A percentile compares a stretch with the other conserved stretches of the same genome.
These are phyloP conservation scores for Aeminium ludgeri DNA, from an alignment of 495 filamentous ascomycete genomes.

Conservation along the genomic window DNA sequence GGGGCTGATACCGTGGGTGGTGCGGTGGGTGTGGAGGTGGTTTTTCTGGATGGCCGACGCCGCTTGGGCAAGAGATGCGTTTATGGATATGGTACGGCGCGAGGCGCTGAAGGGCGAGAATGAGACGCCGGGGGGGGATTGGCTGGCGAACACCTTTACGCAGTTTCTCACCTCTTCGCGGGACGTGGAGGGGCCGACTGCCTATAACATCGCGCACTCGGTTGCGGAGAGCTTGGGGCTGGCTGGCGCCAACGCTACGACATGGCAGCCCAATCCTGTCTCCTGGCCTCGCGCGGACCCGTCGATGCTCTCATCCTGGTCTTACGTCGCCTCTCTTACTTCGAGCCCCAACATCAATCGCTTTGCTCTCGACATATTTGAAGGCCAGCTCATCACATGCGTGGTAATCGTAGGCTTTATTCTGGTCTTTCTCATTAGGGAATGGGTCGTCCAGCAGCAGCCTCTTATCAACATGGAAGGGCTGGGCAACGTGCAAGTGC, in stretches of 20 bases:
- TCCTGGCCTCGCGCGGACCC: slow-evolving; percentile 3
- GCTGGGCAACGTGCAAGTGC: slow-evolving; percentile 3
- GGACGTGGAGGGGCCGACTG: neutral
- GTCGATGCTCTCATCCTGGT: slow-evolving; percentile 54
- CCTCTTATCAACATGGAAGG: slow-evolving; percentile 48
- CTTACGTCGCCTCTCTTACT: slow-evolving; percentile 56
- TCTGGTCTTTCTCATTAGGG: slow-evolving; percentile 81
- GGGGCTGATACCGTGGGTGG: slow-evolving; percentile 71
- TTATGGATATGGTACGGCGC: slow-evolving; percentile 1
- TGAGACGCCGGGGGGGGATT: too few species aligned
- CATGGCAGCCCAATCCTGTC: neutral
- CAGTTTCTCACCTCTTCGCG: neutral
- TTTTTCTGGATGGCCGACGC: slow-evolving; percentile 94
- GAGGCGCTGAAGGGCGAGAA: neutral
- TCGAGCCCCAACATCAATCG: slow-evolving; percentile 57
- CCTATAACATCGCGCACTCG: neutral
- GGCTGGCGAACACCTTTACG: too few species aligned
- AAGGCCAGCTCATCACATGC: slow-evolving; percentile 85
- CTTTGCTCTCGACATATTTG: slow-evolving; percentile 63
- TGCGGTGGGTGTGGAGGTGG: slow-evolving; percentile 78
- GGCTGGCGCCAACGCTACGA: neutral
- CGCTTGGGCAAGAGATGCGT: slow-evolving; percentile 40
- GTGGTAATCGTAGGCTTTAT: slow-evolving; percentile 85
- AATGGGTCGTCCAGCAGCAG: slow-evolving; percentile 97
- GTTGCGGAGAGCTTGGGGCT: neutral